Conservation (phyloP, 345 rosid genomes). For the Ailanthus altissimus region DNA sequence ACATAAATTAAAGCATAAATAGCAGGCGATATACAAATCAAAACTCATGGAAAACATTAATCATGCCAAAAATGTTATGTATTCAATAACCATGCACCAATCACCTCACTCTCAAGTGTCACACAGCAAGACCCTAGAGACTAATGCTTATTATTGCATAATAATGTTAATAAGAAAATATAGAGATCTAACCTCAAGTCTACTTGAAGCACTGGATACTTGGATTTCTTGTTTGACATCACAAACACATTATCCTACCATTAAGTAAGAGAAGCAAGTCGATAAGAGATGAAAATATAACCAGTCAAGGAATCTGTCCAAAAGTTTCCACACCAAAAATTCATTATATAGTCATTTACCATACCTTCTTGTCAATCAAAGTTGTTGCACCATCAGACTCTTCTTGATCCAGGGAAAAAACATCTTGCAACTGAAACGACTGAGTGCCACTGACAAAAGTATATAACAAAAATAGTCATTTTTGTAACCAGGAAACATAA, state of each 20-base stretch:
- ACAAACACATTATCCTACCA: slow-evolving; percentile 91
- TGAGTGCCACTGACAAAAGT: slow-evolving; percentile 58
- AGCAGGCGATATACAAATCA: slow-evolving; percentile 20
- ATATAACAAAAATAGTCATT: background rate
- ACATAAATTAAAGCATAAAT: slow-evolving; percentile 26
- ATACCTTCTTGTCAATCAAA: slow-evolving; percentile 92
- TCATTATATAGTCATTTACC: background rate
- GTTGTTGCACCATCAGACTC: slow-evolving; percentile 87
- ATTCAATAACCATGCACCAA: background rate
- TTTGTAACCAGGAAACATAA: background rate
- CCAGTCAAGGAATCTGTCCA: slow-evolving; percentile 7
- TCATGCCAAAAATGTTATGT: slow-evolving; percentile 1
- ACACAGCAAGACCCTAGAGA: background rate
- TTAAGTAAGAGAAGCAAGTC: slow-evolving; percentile 25
- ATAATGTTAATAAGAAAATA: background rate
- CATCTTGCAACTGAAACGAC: slow-evolving; percentile 89
- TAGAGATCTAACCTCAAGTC: slow-evolving; percentile 69
- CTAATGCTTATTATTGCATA: background rate
- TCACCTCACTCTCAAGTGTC: background rate
- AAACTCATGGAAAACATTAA: slow-evolving; percentile 9
- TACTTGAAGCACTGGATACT: slow-evolving; percentile 96
- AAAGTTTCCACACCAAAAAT: background rate
- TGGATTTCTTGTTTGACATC: slow-evolving; percentile 98
- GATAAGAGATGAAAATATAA: slow-evolving; percentile 7
- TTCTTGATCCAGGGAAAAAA: slow-evolving; percentile 88